phyloP scores from a whole-genome alignment of 257 asterid species.

The Nicotiana undulata region DNA sequence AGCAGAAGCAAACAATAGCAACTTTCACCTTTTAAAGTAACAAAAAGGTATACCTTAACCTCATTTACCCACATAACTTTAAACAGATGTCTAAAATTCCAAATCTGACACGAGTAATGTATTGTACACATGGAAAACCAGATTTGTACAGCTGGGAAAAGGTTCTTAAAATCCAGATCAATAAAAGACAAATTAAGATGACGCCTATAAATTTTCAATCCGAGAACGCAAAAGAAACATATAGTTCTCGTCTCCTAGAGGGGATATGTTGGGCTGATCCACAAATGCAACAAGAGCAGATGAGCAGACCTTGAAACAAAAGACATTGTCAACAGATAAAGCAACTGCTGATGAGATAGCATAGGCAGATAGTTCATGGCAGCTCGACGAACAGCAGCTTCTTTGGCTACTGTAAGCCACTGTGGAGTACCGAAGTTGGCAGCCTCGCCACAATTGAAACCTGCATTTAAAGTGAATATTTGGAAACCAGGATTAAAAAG shows the following conservation, averaged over 20 bases:
- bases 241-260: neutral
- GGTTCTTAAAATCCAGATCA: neutral
- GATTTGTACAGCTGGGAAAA: neutral
- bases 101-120: neutral
- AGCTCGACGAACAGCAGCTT: conserved; percentile 98
- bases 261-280: neutral
- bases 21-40: neutral
- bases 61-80: neutral
- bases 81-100: neutral
- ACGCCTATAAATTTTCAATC: neutral
- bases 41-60: neutral
- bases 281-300: conserved; percentile 7
- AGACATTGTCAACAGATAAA: conserved; percentile 91
- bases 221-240: neutral
- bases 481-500: neutral
- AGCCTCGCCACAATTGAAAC: conserved; percentile 99
- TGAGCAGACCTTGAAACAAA: conserved; percentile 71
- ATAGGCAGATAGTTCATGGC: conserved; percentile 97
- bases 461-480: conserved; percentile 25
- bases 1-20: neutral
- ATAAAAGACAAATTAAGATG: neutral
- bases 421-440: conserved; percentile 92
- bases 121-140: neutral
- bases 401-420: conserved; percentile 97
- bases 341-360: conserved; percentile 97